phyloP scores from a whole-genome alignment of 345 rosid genomes.

The Bruguiera parviflora region DNA sequence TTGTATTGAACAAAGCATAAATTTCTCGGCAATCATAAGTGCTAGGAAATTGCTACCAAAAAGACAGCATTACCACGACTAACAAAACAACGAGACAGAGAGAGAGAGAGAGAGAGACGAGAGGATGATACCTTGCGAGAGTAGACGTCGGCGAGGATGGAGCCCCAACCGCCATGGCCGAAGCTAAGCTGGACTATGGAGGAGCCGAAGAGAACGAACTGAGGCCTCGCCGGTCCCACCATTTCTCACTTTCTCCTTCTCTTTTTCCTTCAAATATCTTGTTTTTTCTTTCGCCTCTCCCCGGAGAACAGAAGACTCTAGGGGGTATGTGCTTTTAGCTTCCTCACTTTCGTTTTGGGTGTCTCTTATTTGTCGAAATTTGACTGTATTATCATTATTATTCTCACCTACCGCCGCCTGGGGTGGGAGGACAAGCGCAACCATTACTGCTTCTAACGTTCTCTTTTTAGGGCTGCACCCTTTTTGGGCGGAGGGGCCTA shows the following conservation, averaged over 20 bases:
- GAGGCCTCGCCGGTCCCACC: conserved; percentile 88
- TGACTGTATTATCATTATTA: too few relatives aligned
- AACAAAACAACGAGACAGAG: background rate
- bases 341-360: too few relatives aligned
- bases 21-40: too few relatives aligned
- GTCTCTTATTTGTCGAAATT: too few relatives aligned
- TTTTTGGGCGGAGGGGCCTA: too few relatives aligned
- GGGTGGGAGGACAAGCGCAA: too few relatives aligned
- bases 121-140: conserved; percentile 92
- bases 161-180: conserved; percentile 93
- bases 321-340: background rate
- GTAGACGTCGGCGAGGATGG: conserved; percentile 80
- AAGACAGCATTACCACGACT: background rate
- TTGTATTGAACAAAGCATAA: too few relatives aligned
- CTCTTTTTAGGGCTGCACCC: too few relatives aligned
- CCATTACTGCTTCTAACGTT: too few relatives aligned
- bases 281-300: background rate
- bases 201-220: conserved; percentile 92
- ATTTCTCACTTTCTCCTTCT: conserved; percentile 26
- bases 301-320: background rate
- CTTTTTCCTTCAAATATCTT: background rate
- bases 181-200: conserved; percentile 94
- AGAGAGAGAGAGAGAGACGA: too few relatives aligned
- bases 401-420: too few relatives aligned
- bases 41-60: background rate